Percentiles rank a stretch among this genome's conserved stretches.
These are phyloP conservation scores for Limnanthes douglasii DNA, from an alignment of 345 rosid genomes.

Conservation along the genomic window DNA sequence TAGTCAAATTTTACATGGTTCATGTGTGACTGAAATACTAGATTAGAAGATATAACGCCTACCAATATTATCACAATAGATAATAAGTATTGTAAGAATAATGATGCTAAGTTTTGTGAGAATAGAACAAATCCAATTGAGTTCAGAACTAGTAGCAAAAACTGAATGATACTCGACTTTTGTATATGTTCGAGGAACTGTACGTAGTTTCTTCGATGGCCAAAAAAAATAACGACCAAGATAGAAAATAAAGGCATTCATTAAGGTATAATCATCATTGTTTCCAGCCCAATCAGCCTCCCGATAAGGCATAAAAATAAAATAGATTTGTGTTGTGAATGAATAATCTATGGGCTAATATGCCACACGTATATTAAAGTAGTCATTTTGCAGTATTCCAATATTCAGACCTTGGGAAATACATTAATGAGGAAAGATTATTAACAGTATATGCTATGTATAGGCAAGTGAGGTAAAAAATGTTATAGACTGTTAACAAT, in stretches of 20 bases:
- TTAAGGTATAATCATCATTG: not conserved
- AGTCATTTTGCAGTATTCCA: not conserved
- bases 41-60: not conserved
- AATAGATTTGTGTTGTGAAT: not conserved
- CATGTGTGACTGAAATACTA: not conserved
- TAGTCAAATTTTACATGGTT: too few species aligned
- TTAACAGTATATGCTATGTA: not conserved
- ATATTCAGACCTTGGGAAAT: not conserved
- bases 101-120: not conserved
- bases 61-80: not conserved
- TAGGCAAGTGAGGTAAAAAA: too few species aligned
- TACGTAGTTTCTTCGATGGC: not conserved
- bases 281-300: not conserved
- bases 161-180: not conserved
- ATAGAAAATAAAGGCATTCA: not conserved
- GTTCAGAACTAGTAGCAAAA: not conserved
- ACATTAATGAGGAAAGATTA: not conserved
- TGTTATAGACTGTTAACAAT: too few species aligned
- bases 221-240: not conserved
- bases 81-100: not conserved
- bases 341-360: not conserved
- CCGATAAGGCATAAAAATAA: not conserved
- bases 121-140: not conserved
- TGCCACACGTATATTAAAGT: not conserved
- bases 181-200: not conserved